Evolutionary conservation across 2,329 filamentous ascomycete species (phyloP).

Genomic region (Aureobasidium lini): DNA sequence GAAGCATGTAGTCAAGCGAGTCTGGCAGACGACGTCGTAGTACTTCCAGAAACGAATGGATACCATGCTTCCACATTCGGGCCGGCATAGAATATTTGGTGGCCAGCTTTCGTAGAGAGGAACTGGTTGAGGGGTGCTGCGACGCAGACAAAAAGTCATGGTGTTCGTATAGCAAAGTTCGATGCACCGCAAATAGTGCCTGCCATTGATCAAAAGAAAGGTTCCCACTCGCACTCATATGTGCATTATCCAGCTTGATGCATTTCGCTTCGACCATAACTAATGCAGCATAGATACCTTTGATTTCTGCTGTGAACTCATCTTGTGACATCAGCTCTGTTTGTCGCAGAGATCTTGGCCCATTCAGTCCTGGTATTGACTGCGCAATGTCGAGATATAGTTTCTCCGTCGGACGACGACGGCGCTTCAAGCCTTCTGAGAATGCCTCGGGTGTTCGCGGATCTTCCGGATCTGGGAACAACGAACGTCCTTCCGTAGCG

Average conservation of each 20-base stretch:
- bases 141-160: slow-evolving; percentile 65
- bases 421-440: neutral
- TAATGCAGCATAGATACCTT: slow-evolving; percentile 73
- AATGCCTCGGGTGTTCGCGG: neutral
- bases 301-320: slow-evolving; percentile 73
- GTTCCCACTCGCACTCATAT: slow-evolving; percentile 42
- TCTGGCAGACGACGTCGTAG: slow-evolving; percentile 65
- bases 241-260: slow-evolving; percentile 68
- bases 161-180: slow-evolving; percentile 48
- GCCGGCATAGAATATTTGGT: slow-evolving; percentile 86
- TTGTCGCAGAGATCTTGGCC: neutral
- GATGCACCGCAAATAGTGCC: slow-evolving; percentile 71
- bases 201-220: slow-evolving; percentile 70
- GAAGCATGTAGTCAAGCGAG: slow-evolving; percentile 80
- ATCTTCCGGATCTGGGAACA: neutral
- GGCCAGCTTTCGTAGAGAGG: slow-evolving; percentile 59
- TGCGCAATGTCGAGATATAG: neutral
- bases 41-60: slow-evolving; percentile 45
- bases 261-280: slow-evolving; percentile 84
- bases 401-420: neutral
- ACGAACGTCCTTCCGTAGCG: neutral
- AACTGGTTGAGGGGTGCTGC: slow-evolving; percentile 73
- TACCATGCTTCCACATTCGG: slow-evolving; percentile 89
- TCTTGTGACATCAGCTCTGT: slow-evolving; percentile 64
- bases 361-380: neutral